Base-by-base conservation (phyloP, 331 rosid species). In the Malus hybrid region DNA sequence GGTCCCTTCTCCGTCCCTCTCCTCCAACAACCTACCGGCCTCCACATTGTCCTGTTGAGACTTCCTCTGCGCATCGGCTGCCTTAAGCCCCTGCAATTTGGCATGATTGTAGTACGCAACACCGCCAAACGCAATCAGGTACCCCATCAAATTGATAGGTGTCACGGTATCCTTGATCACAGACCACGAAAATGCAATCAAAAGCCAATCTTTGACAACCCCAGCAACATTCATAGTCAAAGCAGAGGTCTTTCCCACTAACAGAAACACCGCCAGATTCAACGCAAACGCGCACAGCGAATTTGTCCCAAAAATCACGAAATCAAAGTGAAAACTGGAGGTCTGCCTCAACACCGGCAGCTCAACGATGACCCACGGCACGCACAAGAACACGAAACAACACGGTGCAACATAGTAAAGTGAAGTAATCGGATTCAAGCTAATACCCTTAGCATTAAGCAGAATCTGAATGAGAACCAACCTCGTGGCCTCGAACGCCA, bases 221-320 rank as follows among this genome's bases (percentile, higher is more conserved):
- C 99, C 99, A 42, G 99, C 99, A 22, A 94, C 99, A 71, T 94
- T 94, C 99, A 91, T 91, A 0, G 99, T 94, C 87, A 94, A 73
- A 10, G 99, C 97, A 2, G 97, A 94, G 1, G 99, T 94, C 93
- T 94, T 94, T 0, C 99, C 99, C 5, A 94, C 97, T 3, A 94
- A 78, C 83, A 94, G 76, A 74, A 94, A 94, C 80, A 94, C 96
- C 0, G 93, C 99, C 1, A 94, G 88, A 56, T 94, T 94, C 87
- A 94, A n/a, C 14, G 96, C 99, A 50, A 91, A 94, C 0, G 99
- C 99, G 55, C 97, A 94, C 0, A 88, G 4, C 0, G 99, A 88
- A 79, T 94, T 94, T 5, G 92, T 86, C n/a, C 46, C 46, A 2
- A 42, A 42, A 42, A 10, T 42, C 46, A 42, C 46, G 46, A 42